A percentile compares a stretch with the other conserved stretches of the same genome.
Evolutionary conservation across 805 yeast species (phyloP).

Genomic region (Alloascoidea africana): DNA sequence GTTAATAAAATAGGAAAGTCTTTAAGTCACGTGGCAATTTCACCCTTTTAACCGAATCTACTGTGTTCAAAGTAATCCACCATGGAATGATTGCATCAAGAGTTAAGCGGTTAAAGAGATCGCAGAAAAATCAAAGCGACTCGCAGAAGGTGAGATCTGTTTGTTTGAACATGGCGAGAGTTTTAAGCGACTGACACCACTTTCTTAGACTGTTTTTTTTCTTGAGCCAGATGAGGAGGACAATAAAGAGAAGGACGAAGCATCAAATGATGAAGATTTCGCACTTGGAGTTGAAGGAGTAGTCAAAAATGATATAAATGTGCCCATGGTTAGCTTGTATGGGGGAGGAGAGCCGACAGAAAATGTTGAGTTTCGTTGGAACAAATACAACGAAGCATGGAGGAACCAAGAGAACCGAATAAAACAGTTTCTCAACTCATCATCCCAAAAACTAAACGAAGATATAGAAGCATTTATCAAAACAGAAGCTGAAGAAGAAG

Average conservation of each 20-base stretch:
- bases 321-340: constrained; percentile 27
- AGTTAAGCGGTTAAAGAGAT: not conserved
- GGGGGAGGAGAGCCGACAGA: constrained; percentile 27
- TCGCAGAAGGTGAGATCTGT: constrained; percentile 9
- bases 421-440: constrained; percentile 14
- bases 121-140: constrained; percentile 3
- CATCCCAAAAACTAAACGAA: constrained; percentile 7
- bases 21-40: too few relatives aligned
- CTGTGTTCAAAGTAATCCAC: too few relatives aligned
- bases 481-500: constrained; percentile 7
- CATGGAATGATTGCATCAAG: constrained; percentile 2
- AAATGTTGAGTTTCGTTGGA: constrained; percentile 24
- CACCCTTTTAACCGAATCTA: too few relatives aligned
- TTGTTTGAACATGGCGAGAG: constrained; percentile 3
- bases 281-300: constrained; percentile 4
- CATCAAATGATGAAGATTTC: constrained; percentile 1
- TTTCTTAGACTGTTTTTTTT: constrained; percentile 8
- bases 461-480: constrained; percentile 7
- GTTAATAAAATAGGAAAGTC: too few relatives aligned
- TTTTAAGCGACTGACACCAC: constrained; percentile 7
- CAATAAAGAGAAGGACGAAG: constrained; percentile 3
- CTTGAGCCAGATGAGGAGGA: constrained; percentile 4
- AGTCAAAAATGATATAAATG: constrained; percentile 8
- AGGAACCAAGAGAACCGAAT: constrained; percentile 17
- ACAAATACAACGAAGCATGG: constrained; percentile 26